Percentiles rank a stretch among this genome's conserved stretches.
phyloP scores from a whole-genome alignment of 257 asterid genomes.

The Catharanthus roseus region DNA sequence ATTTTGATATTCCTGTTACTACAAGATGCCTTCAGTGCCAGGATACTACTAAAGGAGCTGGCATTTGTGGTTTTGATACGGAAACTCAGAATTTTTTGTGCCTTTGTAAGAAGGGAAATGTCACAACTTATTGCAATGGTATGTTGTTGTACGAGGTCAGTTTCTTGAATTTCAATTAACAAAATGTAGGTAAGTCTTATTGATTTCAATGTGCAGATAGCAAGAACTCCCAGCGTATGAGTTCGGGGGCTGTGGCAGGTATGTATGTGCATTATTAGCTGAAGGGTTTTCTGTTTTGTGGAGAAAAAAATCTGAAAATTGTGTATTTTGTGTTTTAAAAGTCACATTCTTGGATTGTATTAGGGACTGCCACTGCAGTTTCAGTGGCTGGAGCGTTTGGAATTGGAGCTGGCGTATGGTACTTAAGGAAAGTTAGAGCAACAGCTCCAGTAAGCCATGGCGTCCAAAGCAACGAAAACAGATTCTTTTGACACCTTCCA shows the following conservation, averaged over 20 bases:
- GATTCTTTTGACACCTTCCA: slow-evolving; percentile 52
- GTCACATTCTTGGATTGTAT: neutral
- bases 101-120: slow-evolving; percentile 64
- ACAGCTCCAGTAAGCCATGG: slow-evolving; percentile 93
- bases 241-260: slow-evolving; percentile 66
- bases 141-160: neutral
- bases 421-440: slow-evolving; percentile 59
- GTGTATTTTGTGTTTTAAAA: neutral
- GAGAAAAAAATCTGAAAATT: too few species aligned
- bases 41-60: slow-evolving; percentile 56
- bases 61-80: slow-evolving; percentile 70
- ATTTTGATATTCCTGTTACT: slow-evolving; percentile 82
- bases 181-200: neutral
- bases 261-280: slow-evolving; percentile 9
- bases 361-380: slow-evolving; percentile 61
- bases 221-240: slow-evolving; percentile 27
- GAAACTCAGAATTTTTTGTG: slow-evolving; percentile 63
- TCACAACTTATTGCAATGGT: slow-evolving; percentile 70
- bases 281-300: neutral
- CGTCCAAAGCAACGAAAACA: slow-evolving; percentile 73
- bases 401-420: slow-evolving; percentile 84
- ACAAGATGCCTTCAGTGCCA: slow-evolving; percentile 56
- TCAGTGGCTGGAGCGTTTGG: slow-evolving; percentile 79
- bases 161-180: neutral
- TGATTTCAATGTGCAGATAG: slow-evolving; percentile 31